Evolutionary conservation across 1,139 yeast species (phyloP).

Genomic region (Geotrichum reessii): DNA sequence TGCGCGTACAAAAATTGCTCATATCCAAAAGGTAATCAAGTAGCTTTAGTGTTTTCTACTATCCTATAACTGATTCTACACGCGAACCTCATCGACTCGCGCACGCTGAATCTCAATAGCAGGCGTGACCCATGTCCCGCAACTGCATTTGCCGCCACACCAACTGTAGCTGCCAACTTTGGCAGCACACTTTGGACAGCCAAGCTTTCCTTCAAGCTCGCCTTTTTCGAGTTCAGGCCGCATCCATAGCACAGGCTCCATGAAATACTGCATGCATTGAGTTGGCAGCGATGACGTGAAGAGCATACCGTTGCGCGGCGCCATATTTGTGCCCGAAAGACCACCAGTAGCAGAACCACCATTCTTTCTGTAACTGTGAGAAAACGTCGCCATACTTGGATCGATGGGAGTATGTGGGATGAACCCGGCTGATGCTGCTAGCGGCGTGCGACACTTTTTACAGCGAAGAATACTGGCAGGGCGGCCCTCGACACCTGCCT

Average conservation of each 20-base stretch:
- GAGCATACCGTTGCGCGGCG: constrained; percentile 33
- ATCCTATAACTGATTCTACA: background rate
- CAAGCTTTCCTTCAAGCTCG: constrained; percentile 76
- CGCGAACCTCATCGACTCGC: constrained; percentile 61
- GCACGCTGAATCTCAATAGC: constrained; percentile 78
- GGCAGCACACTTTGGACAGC: constrained; percentile 78
- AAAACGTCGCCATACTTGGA: constrained; percentile 18
- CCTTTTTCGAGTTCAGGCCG: constrained; percentile 58
- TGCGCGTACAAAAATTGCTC: too few relatives aligned
- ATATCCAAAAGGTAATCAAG: too few relatives aligned
- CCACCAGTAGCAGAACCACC: too few relatives aligned
- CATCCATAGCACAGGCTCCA: constrained; percentile 94
- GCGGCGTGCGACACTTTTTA: constrained; percentile 53
- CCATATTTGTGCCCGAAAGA: constrained; percentile 13
- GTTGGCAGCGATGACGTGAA: constrained; percentile 46
- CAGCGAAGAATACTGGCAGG: constrained; percentile 49
- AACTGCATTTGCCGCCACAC: constrained; percentile 92
- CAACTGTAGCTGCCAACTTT: constrained; percentile 79
- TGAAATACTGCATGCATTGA: constrained; percentile 82
- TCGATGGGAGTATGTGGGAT: constrained; percentile 3
- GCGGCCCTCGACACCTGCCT: background rate
- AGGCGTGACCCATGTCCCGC: constrained; percentile 95
- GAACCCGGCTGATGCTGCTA: constrained; percentile 5
- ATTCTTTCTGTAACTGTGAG: constrained; percentile 9
- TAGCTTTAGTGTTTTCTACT: too few relatives aligned